Evolutionary conservation across 768 basidiomycete species (phyloP).

Genomic region (Rhodotorula toruloides): DNA sequence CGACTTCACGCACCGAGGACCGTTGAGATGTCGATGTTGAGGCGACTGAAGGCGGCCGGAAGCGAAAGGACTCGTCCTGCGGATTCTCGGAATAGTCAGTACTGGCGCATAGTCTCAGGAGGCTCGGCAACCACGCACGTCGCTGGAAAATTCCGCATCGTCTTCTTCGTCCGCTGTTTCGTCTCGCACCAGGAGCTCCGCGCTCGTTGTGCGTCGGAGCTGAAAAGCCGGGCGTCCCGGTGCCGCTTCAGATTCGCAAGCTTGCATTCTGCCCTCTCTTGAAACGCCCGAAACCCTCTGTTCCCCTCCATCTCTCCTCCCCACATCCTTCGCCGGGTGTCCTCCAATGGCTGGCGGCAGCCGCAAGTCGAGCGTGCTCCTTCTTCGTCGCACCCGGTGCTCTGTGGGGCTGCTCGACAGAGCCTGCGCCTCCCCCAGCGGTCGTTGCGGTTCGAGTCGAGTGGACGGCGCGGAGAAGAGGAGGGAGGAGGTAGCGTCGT

Average conservation of each 20-base stretch:
- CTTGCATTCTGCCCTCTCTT: no score
- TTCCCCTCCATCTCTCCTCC: background rate
- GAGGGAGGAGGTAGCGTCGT: constrained; percentile 8
- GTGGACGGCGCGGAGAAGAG: background rate
- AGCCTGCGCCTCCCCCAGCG: background rate
- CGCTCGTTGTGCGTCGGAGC: constrained; percentile 15
- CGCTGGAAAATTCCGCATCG: constrained; percentile 19
- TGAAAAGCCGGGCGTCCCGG: background rate
- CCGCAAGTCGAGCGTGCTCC: constrained; percentile 6
- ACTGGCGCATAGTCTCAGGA: accelerated
- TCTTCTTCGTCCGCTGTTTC: background rate
- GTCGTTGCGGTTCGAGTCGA: background rate
- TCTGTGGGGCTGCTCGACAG: background rate
- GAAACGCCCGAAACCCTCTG: background rate
- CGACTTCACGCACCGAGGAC: constrained; percentile 6
- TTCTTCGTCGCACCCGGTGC: background rate
- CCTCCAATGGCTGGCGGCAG: background rate
- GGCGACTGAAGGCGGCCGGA: constrained; percentile 28
- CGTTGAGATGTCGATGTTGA: constrained; percentile 23
- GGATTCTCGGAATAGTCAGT: background rate
- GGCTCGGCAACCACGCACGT: background rate
- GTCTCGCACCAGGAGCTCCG: constrained; percentile 5
- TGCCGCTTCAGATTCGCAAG: no score
- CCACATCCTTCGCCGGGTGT: background rate
- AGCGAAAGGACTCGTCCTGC: constrained; percentile 33